Evolutionary conservation across 2,329 filamentous ascomycete species (phyloP), one percentile per base, ranked within the genome.

Genomic region (Cladosporium sp.): DNA sequence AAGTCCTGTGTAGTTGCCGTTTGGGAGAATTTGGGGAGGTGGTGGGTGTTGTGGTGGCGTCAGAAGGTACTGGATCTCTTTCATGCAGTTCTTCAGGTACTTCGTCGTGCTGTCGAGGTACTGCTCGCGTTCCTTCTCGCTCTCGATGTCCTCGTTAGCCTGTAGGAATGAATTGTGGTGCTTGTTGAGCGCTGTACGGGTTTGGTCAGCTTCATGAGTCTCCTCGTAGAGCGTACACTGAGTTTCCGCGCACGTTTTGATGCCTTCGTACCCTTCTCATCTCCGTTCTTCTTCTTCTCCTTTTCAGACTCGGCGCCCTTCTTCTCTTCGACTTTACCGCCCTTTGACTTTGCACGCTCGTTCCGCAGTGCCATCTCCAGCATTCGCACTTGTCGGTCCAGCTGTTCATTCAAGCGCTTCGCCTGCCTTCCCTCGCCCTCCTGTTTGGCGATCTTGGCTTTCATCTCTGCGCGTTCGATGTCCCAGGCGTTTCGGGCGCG

Each of bases 401-500:
- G 81, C 37, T 93, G 92, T 79, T 93, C 93, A 73, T 96, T 93
- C 66, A 93, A 88, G 68, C 91, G 90, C 79, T 96, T 95, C 60
- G 91, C 90, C 71, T 94, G 92, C 69, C 93, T 86, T 35, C 90
- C 87, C 71, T 96, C 92, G 64, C 95, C 95, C 80, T 99, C 95
- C 70, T 98, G 87, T 74, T 91, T 91, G 61, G 94, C 94, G 81
- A 99, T 97, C 75, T 96, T 89, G 71, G 92, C 93, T 83, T 96
- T 97, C 95, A 99, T 98, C 82, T 99, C 95, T 74, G 96, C 95
- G 76, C 93, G 90, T 80, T 99, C 95, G 77, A 99, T 99, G 80
- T 99, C 95, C 95, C 95, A 99, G 44, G 93, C 90, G 80, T 99
- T 99, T 73, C 95, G 89, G 77, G 97, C 95, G 80, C 95, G 91